Conservation (phyloP, 805 yeast species). For the Nakazawaea sp. region DNA sequence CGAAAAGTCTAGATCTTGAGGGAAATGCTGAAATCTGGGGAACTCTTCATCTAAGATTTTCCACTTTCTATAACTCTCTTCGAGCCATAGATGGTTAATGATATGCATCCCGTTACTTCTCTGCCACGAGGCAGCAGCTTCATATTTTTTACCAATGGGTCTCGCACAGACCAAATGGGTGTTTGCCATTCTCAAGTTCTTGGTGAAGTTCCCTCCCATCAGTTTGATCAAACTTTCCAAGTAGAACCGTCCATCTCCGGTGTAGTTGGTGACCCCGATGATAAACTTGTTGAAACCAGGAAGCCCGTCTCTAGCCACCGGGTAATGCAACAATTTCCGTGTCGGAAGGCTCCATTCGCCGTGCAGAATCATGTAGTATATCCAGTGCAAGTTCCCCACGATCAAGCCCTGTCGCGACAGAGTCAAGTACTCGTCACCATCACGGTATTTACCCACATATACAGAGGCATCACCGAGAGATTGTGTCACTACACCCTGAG, state of each 20-base stretch:
- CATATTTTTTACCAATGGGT: conserved; percentile 66
- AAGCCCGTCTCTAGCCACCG: conserved; percentile 47
- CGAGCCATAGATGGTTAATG: conserved; percentile 85
- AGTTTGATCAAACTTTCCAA: conserved; percentile 54
- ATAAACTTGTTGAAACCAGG: conserved; percentile 45
- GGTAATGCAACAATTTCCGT: conserved; percentile 60
- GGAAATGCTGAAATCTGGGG: conserved; percentile 42
- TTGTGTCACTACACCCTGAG: conserved; percentile 46
- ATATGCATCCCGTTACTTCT: conserved; percentile 30
- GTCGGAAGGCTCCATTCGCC: conserved; percentile 50
- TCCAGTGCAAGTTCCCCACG: conserved; percentile 72
- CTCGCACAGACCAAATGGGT: conserved; percentile 68
- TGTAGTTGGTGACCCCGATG: conserved; percentile 71
- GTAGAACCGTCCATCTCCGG: conserved; percentile 79
- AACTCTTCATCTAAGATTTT: conserved; percentile 34
- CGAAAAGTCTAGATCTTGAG: conserved; percentile 32
- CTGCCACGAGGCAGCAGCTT: conserved; percentile 67
- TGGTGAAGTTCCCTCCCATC: conserved; percentile 74
- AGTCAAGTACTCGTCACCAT: conserved; percentile 45
- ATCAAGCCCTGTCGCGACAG: conserved; percentile 34
- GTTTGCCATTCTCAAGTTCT: conserved; percentile 54
- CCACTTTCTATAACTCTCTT: conserved; percentile 69
- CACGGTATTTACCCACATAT: conserved; percentile 58
- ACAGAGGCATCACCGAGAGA: conserved; percentile 22
- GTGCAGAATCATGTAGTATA: conserved; percentile 57